Conservation (phyloP, 2,329 filamentous ascomycete genomes). For the Aspergillus intermedius region DNA sequence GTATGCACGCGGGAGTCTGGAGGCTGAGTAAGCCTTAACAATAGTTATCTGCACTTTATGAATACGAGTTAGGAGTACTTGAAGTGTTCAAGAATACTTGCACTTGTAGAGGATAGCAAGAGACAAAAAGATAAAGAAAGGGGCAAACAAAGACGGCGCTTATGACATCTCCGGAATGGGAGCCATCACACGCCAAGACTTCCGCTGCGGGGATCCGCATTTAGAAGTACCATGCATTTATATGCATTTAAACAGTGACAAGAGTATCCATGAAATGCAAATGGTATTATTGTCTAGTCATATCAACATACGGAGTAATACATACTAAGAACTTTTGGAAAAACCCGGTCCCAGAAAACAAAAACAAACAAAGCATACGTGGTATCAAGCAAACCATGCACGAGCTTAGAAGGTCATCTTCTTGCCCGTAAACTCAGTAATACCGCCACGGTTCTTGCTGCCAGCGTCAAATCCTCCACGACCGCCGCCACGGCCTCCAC, state of each 20-base stretch:
- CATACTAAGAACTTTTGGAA: conserved; percentile 3
- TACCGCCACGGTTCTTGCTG: conserved; percentile 47
- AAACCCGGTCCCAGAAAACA: too few species aligned
- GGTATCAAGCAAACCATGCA: conserved; percentile 4
- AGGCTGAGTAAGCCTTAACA: too few species aligned
- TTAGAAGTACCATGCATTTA: too few species aligned
- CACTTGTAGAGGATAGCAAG: neutral
- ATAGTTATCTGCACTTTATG: too few species aligned
- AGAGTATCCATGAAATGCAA: too few species aligned
- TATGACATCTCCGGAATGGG: conserved; percentile 4
- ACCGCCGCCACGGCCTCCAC: conserved; percentile 43
- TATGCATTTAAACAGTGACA: too few species aligned
- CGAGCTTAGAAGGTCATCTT: conserved; percentile 62
- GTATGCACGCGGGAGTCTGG: too few species aligned
- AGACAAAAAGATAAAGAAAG: neutral
- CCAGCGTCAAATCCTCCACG: conserved; percentile 41
- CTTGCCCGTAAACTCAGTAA: conserved; percentile 67
- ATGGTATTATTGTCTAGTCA: conserved; percentile 1
- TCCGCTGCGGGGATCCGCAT: too few species aligned
- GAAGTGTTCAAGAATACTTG: too few species aligned
- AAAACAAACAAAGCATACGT: too few species aligned
- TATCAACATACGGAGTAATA: neutral
- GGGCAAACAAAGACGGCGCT: conserved; percentile 6
- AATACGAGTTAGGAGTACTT: too few species aligned
- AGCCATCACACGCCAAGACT: neutral